phyloP scores from a whole-genome alignment of 257 asterid species.

The Penstemon barbatus region DNA sequence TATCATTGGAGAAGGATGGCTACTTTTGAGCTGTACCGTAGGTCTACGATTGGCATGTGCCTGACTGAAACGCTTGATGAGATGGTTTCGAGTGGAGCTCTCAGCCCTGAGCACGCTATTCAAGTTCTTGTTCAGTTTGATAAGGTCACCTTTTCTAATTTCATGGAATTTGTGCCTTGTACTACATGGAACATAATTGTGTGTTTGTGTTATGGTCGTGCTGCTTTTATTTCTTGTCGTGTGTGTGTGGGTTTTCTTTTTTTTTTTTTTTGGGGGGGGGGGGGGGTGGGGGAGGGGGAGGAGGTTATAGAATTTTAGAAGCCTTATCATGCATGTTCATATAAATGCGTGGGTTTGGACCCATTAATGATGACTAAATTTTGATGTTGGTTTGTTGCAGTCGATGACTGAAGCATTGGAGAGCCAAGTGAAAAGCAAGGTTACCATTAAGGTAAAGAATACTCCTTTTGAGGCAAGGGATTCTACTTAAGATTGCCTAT shows the following conservation, averaged over 20 bases:
- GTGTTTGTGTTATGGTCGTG: background rate
- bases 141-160: constrained; percentile 32
- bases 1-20: constrained; percentile 35
- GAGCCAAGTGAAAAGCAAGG: constrained; percentile 54
- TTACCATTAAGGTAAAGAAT: constrained; percentile 46
- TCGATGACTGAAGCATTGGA: constrained; percentile 60
- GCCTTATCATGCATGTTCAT: too few species aligned
- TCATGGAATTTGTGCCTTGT: background rate
- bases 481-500: background rate
- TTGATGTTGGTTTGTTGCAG: constrained; percentile 25
- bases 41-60: constrained; percentile 63
- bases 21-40: constrained; percentile 55
- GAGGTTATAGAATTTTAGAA: too few species aligned
- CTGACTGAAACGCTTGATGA: constrained; percentile 58
- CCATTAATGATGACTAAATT: too few species aligned
- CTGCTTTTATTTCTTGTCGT: background rate
- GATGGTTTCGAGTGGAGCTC: constrained; percentile 44
- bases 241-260: too few species aligned
- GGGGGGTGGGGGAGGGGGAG: too few species aligned
- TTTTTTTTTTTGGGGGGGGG: too few species aligned
- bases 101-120: constrained; percentile 54
- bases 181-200: background rate
- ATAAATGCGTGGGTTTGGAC: too few species aligned
- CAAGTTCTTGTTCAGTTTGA: constrained; percentile 63
- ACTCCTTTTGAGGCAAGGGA: background rate